Percentiles rank a stretch among this genome's conserved stretches.
These are phyloP conservation scores for Coleophoma eucalyptorum DNA, from an alignment of 2,329 filamentous ascomycete species.

Conservation along the genomic window DNA sequence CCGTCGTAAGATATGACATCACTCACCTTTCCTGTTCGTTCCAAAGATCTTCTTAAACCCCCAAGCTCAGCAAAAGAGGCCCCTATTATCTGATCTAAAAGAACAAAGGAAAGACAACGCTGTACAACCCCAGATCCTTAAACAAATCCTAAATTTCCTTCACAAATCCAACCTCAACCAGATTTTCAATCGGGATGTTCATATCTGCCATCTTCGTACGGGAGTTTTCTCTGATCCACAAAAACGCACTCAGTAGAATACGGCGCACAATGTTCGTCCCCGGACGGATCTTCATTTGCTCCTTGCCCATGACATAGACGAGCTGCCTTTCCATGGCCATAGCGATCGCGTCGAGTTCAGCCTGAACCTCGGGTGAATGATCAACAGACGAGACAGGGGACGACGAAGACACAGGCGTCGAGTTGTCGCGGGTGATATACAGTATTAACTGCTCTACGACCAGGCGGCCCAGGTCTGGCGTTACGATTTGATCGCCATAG, in stretches of 20 bases:
- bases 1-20: no score
- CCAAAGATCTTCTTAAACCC: no score
- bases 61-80: no score
- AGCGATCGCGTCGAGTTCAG: slow-evolving; percentile 40
- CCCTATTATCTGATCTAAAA: no score
- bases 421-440: slow-evolving; percentile 38
- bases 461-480: slow-evolving; percentile 55
- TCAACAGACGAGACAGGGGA: slow-evolving; percentile 7
- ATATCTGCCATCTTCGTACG: slow-evolving; percentile 63
- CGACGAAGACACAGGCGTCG: slow-evolving; percentile 5
- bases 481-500: slow-evolving; percentile 69
- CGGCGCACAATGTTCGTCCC: slow-evolving; percentile 39
- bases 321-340: slow-evolving; percentile 43
- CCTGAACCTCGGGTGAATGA: slow-evolving; percentile 21
- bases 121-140: not conserved
- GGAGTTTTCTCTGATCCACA: slow-evolving; percentile 65
- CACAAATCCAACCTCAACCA: slow-evolving; percentile 67
- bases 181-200: slow-evolving; percentile 51
- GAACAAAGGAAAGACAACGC: no score
- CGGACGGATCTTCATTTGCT: slow-evolving; percentile 48
- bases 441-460: slow-evolving; percentile 54
- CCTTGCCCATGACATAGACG: slow-evolving; percentile 58
- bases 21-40: no score
- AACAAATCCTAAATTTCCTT: slow-evolving; percentile 51
- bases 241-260: slow-evolving; percentile 48